Evolutionary conservation across 1,284 basidiomycete species (phyloP), one percentile per base, ranked within the genome.

Genomic region (Ustilago sp.): DNA sequence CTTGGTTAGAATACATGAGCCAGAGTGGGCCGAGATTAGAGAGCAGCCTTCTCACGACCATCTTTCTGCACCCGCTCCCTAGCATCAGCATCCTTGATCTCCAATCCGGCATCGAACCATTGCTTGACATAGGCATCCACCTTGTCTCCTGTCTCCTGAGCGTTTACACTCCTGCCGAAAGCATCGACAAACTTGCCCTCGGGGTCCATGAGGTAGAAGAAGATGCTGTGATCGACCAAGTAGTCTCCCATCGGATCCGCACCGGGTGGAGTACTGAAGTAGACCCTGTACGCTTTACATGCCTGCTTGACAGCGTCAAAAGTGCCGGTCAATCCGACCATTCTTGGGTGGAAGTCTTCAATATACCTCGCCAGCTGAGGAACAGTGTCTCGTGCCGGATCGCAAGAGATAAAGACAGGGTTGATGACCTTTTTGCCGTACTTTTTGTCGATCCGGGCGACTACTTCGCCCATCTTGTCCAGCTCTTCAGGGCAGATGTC

Each of bases 401-500:
- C 96, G 66, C 97, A 96, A 15, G 93, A 93, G 83, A 99, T 91
- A 88, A 99, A 99, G 51, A 99, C 89, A 4, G 96, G 95, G 59
- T 85, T 84, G 69, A 86, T 82, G 59, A 84, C 63, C 59, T 73
- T 62, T 23, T 77, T 91, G 88, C 67, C 69, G 36, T 78, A 70
- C 47, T 68, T 58, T 11, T 60, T 78, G 92, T 93, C 91, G 67
- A 94, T 89, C 53, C 89, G 88, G 47, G 93, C 89, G 38, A 98
- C 90, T n/a, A 95, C 92, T 1, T 88, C 89, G 23, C 92, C 91
- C 89, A 98, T 92, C 89, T 99, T 99, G 89, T 99, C 96, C 36
- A 99, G 89, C 87, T 99, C 96, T 74, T 97, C 94, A 2, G 96
- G 96, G 86, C 96, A 99, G 70, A 99, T 98, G 87, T 99, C 97